phyloP scores from a whole-genome alignment of 305 asterid species.

The Salvia sclarea region DNA sequence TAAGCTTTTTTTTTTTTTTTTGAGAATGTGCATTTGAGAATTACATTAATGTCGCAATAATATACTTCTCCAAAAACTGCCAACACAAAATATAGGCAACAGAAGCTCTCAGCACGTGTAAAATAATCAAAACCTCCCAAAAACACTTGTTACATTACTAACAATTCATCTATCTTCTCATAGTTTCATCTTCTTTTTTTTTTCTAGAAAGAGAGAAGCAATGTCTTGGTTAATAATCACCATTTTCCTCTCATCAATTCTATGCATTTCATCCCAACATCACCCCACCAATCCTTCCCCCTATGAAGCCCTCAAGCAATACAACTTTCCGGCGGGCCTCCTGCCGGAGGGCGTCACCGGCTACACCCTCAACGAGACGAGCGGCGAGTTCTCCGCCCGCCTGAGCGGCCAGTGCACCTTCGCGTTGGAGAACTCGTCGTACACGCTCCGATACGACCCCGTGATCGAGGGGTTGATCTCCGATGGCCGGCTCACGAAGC shows the following conservation, averaged over 20 bases:
- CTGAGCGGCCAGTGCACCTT: constrained; percentile 45
- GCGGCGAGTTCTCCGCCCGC: constrained; percentile 43
- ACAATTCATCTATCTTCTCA: neutral
- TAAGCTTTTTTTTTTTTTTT: too few relatives aligned
- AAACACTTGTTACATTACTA: constrained; percentile 26
- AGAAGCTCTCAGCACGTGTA: constrained; percentile 11
- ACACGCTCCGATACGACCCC: constrained; percentile 45
- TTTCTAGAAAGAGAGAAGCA: too few relatives aligned
- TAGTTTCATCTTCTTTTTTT: neutral
- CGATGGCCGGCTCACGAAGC: constrained; percentile 28
- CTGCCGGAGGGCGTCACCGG: constrained; percentile 50
- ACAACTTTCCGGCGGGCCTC: constrained; percentile 47
- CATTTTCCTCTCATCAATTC: constrained; percentile 14
- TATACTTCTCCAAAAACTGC: neutral
- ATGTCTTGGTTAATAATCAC: constrained; percentile 15
- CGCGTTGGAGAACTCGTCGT: constrained; percentile 38
- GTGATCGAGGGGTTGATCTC: constrained; percentile 46
- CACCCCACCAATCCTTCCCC: constrained; percentile 31
- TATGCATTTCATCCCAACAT: constrained; percentile 24
- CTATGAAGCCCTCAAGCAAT: constrained; percentile 41
- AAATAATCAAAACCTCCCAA: neutral
- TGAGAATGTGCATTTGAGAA: too few relatives aligned
- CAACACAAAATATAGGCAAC: constrained; percentile 1
- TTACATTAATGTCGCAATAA: too few relatives aligned
- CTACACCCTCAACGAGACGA: constrained; percentile 35